Percentiles rank a stretch among this genome's conserved stretches.
Evolutionary conservation across 2,329 filamentous ascomycete species (phyloP).

Genomic region (Paraconiothyrium brasiliense): DNA sequence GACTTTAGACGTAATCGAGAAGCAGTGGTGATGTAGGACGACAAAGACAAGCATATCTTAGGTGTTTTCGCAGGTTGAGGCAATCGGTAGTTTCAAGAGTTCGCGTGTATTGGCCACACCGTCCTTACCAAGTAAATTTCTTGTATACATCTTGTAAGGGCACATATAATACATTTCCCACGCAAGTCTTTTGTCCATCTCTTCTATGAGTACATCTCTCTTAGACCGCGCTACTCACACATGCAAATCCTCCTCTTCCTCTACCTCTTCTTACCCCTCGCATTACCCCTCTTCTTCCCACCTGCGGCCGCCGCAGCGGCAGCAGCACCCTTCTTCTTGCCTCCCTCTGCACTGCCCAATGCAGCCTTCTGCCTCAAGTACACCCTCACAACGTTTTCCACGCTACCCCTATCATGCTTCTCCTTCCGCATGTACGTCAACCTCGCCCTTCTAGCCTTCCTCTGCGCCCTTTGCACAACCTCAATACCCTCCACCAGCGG

Average conservation of each 20-base stretch:
- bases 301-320: constrained; percentile 31
- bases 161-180: constrained; percentile 19
- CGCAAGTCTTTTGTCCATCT: background rate
- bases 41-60: background rate
- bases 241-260: background rate
- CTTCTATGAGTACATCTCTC: constrained; percentile 1
- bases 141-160: constrained; percentile 15
- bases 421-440: constrained; percentile 83
- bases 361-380: constrained; percentile 51
- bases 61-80: too few relatives aligned
- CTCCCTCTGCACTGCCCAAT: constrained; percentile 41
- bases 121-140: background rate
- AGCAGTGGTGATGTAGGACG: background rate
- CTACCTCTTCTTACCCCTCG: constrained; percentile 44
- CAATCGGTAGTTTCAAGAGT: background rate
- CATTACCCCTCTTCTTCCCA: constrained; percentile 23
- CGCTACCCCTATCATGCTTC: constrained; percentile 50
- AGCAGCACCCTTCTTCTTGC: constrained; percentile 37
- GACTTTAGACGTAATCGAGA: background rate
- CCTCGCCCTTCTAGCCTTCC: constrained; percentile 85
- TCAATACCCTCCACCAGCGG: constrained; percentile 91
- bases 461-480: constrained; percentile 85
- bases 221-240: background rate
- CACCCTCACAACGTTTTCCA: constrained; percentile 49
- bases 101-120: too few relatives aligned